These are phyloP conservation scores for Pseudopyricularia cyperi DNA, from an alignment of 2,329 filamentous ascomycete species.

Conservation along the genomic window DNA sequence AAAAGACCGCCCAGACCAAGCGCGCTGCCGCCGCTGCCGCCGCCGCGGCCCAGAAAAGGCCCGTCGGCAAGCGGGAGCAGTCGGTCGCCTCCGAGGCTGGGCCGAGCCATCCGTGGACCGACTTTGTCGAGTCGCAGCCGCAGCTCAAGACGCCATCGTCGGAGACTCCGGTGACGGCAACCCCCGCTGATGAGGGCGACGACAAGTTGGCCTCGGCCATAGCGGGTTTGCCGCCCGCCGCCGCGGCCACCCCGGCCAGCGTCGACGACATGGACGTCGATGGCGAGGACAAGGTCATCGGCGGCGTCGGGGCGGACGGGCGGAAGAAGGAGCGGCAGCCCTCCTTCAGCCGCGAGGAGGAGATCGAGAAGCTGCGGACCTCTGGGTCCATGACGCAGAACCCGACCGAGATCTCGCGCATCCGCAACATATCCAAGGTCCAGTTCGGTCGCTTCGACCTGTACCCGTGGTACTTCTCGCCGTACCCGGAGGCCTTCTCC, in stretches of 20 bases:
- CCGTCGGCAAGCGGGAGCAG: constrained; percentile 36
- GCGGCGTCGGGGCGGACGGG: constrained; percentile 12
- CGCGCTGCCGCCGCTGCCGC: constrained; percentile 13
- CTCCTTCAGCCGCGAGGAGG: constrained; percentile 67
- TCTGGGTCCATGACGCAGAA: constrained; percentile 98
- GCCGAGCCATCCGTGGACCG: constrained; percentile 32
- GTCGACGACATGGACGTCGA: constrained; percentile 41
- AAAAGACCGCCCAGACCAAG: constrained; percentile 41
- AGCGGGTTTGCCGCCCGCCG: constrained; percentile 28
- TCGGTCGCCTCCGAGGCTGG: constrained; percentile 36
- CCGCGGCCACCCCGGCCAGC: constrained; percentile 21
- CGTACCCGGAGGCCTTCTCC: constrained; percentile 81
- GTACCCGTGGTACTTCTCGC: constrained; percentile 98
- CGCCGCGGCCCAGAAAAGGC: constrained; percentile 29
- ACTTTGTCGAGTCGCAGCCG: constrained; percentile 33
- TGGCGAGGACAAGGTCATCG: constrained; percentile 25
- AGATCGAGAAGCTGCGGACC: constrained; percentile 91
- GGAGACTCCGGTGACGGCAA: constrained; percentile 12
- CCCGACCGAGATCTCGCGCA: constrained; percentile 88
- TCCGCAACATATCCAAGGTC: constrained; percentile 85
- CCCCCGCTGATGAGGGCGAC: constrained; percentile 29
- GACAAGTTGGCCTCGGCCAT: constrained; percentile 30
- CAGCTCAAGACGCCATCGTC: constrained; percentile 4
- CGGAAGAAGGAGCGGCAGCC: constrained; percentile 29
- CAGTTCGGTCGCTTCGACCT: constrained; percentile 89